Percentiles rank a stretch among this genome's conserved stretches.
Evolutionary conservation across 257 asterid species (phyloP).

Genomic region (Gentiana macrophylla): DNA sequence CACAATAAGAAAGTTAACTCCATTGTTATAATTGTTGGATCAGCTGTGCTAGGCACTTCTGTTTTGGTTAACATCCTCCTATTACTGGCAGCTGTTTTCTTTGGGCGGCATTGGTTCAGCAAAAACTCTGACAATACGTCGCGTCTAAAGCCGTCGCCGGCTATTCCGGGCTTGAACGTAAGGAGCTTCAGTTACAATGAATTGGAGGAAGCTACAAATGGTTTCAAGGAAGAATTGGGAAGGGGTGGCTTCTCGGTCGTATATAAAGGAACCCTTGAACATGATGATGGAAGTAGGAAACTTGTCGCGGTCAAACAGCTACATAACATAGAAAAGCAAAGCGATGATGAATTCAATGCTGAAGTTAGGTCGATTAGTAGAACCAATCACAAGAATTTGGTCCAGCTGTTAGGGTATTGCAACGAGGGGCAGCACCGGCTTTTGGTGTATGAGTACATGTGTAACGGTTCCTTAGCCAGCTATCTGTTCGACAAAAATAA

Average conservation of each 20-base stretch:
- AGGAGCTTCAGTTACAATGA: constrained; percentile 18
- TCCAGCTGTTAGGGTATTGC: constrained; percentile 41
- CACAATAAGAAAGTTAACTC: neutral
- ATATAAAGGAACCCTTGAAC: constrained; percentile 29
- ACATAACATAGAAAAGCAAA: constrained; percentile 19
- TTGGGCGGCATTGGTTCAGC: neutral
- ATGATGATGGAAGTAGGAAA: constrained; percentile 19
- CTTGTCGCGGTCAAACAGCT: constrained; percentile 50
- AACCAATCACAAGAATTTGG: constrained; percentile 60
- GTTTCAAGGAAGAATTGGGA: constrained; percentile 39
- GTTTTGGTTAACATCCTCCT: constrained; percentile 1
- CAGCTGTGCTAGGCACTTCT: constrained; percentile 3
- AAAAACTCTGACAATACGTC: neutral
- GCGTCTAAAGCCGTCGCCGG: neutral
- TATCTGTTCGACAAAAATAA: constrained; percentile 22
- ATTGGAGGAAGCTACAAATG: constrained; percentile 36
- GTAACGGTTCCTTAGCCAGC: constrained; percentile 33
- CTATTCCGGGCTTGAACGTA: constrained; percentile 1
- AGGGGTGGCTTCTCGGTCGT: constrained; percentile 45
- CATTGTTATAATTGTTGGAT: constrained; percentile 3
- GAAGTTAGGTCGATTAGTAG: constrained; percentile 39
- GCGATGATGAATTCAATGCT: constrained; percentile 39
- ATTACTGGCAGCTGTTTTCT: constrained; percentile 2
- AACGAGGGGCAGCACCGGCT: constrained; percentile 26
- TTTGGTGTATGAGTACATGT: constrained; percentile 40